Evolutionary conservation across 768 basidiomycete species (phyloP).

Genomic region (Rhodocollybia butyracea): DNA sequence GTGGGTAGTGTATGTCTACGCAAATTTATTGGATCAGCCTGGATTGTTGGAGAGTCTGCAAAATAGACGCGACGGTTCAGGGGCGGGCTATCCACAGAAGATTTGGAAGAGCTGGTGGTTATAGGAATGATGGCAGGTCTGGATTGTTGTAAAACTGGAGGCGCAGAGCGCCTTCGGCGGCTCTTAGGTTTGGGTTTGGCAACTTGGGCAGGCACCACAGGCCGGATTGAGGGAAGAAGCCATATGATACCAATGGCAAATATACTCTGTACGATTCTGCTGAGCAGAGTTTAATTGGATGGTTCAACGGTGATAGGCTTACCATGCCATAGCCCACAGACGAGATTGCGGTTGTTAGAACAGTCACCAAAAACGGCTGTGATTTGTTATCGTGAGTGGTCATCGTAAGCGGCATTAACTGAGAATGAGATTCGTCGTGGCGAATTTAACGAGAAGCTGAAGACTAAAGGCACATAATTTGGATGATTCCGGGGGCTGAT

Average conservation of each 20-base stretch:
- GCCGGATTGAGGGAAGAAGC: slow-evolving; percentile 17
- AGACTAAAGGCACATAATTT: background rate
- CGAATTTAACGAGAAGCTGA: background rate
- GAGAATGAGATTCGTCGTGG: background rate
- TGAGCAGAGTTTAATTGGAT: background rate
- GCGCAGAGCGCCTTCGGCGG: slow-evolving; percentile 20
- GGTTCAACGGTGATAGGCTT: slow-evolving; percentile 2
- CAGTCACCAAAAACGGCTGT: slow-evolving; percentile 16
- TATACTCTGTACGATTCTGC: slow-evolving; percentile 18
- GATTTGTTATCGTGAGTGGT: slow-evolving; percentile 7
- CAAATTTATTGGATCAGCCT: slow-evolving; percentile 4
- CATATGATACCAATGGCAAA: slow-evolving; percentile 20
- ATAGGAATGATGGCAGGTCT: background rate
- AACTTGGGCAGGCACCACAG: slow-evolving; percentile 13
- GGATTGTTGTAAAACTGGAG: slow-evolving; percentile 11
- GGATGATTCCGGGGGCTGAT: background rate
- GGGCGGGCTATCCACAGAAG: slow-evolving; percentile 1
- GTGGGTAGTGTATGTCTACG: slow-evolving; percentile 18
- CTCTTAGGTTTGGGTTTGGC: slow-evolving; percentile 14
- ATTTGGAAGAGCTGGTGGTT: background rate
- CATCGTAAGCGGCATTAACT: slow-evolving; percentile 10
- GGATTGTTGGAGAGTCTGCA: slow-evolving; percentile 11
- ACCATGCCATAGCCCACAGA: slow-evolving; percentile 23
- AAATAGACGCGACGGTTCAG: slow-evolving; percentile 18
- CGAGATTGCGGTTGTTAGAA: slow-evolving; percentile 20